phyloP scores from a whole-genome alignment of 1,284 basidiomycete genomes.

The Sanghuangporus baumii region DNA sequence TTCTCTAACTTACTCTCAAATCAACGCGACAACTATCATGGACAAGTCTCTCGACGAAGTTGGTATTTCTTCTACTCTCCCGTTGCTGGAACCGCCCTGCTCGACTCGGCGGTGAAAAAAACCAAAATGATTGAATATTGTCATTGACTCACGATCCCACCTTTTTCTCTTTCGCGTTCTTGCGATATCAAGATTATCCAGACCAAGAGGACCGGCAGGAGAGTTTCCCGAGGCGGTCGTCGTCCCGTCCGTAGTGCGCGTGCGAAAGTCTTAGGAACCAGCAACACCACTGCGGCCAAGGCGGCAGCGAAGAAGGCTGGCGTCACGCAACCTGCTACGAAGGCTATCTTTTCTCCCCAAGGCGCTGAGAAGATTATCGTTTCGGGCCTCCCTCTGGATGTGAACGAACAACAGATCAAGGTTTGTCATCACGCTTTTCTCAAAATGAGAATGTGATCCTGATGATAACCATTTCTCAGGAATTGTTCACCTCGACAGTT shows the following conservation, averaged over 20 bases:
- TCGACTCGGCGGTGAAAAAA: slow-evolving; percentile 18
- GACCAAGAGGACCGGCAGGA: slow-evolving; percentile 46
- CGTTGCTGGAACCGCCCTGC: slow-evolving; percentile 20
- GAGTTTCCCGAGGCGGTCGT: slow-evolving; percentile 33
- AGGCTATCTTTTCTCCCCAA: slow-evolving; percentile 29
- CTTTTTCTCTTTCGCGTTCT: slow-evolving; percentile 18
- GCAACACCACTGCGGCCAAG: slow-evolving; percentile 40
- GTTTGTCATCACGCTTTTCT: slow-evolving; percentile 39
- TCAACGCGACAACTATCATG: slow-evolving; percentile 36
- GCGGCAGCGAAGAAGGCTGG: slow-evolving; percentile 32
- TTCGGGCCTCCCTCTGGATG: slow-evolving; percentile 91
- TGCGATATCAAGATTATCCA: slow-evolving; percentile 62
- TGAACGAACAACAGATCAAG: slow-evolving; percentile 91
- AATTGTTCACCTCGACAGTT: slow-evolving; percentile 89
- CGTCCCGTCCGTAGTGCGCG: slow-evolving; percentile 38
- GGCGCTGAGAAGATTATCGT: slow-evolving; percentile 90
- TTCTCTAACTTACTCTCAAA: slow-evolving; percentile 19
- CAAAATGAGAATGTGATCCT: not conserved
- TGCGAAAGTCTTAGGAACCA: slow-evolving; percentile 50
- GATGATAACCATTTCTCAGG: slow-evolving; percentile 43
- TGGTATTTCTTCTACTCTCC: slow-evolving; percentile 27
- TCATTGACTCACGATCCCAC: slow-evolving; percentile 17
- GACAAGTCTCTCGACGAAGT: slow-evolving; percentile 92
- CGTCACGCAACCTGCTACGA: slow-evolving; percentile 25
- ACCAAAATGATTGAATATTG: slow-evolving; percentile 1